Percentiles rank a stretch among this genome's conserved stretches.
These are phyloP conservation scores for Tetrahymena borealis DNA, from an alignment of 73 alveolate species.

Conservation along the genomic window DNA sequence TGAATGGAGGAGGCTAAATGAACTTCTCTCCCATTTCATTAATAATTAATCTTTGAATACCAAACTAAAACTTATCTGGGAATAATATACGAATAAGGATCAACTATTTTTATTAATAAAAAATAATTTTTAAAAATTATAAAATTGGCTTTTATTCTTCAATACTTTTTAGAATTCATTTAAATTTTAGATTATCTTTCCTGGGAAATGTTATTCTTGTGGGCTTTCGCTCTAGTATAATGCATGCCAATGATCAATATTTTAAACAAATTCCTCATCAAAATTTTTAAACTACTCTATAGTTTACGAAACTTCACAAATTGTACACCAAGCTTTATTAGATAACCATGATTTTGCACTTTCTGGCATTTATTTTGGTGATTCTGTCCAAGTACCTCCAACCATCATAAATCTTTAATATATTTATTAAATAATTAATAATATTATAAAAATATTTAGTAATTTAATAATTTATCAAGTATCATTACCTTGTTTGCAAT, in stretches of 20 bases:
- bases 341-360: neutral
- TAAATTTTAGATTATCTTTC: neutral
- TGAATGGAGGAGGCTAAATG: slow-evolving; percentile 92
- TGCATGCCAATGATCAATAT: slow-evolving; percentile 80
- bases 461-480: neutral
- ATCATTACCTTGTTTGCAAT: slow-evolving; percentile 59
- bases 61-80: slow-evolving; percentile 88
- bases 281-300: slow-evolving; percentile 4
- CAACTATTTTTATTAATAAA: slow-evolving; percentile 29
- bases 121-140: neutral
- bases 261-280: slow-evolving; percentile 69
- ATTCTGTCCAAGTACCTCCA: slow-evolving; percentile 49
- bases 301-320: neutral
- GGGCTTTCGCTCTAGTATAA: slow-evolving; percentile 28
- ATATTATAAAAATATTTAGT: neutral
- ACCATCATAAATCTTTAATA: slow-evolving; percentile 44
- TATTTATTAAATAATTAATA: slow-evolving; percentile 1
- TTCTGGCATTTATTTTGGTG: neutral
- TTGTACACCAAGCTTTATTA: neutral
- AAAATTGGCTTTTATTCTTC: neutral
- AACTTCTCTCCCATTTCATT: slow-evolving; percentile 82
- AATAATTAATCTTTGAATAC: slow-evolving; percentile 71
- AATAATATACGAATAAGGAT: slow-evolving; percentile 79
- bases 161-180: neutral
- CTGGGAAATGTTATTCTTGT: neutral